Base-by-base conservation (phyloP, 306 rosid genomes). In the Casuarina cunninghamiana region DNA sequence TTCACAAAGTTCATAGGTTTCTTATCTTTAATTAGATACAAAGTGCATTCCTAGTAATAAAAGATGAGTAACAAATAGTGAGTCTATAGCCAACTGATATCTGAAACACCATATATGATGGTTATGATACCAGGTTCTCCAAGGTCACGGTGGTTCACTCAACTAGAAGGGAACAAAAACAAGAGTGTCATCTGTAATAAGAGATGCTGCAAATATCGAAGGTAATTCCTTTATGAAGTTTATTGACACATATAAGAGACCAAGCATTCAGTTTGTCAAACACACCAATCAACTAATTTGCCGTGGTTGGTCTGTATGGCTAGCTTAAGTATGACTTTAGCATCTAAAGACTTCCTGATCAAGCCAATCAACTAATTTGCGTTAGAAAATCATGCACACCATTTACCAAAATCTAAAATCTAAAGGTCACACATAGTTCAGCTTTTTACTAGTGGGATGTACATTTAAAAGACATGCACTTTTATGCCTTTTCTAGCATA, bases 401-500 rank as follows among this genome's bases (percentile, higher is more conserved):
- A 12, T 37, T 63, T 38, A 39, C 41, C 43, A 63, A 35, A 35
- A 63, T 63, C 44, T 26, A 41, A 41, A 35, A 39, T 66, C 32
- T 0, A 3, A 17, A 6, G 17, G 0, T 35, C 13, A 50, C 3
- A 51, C 49, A 43, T 45, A 26, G 12, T 68, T 63, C 61, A 63
- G 71, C 63, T 48, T 26, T 26, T 26, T 26, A 26, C 32, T 26
- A 26, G 0, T 17, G 32, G n/a, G 62, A 26, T 55, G 62, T 26
- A 38, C 9, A 73, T 66, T 73, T 67, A 85, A 71, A 63, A 7
- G n/a, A 81, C 37, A 37, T 10, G 37, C 54, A 73, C 37, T 37
- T 58, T 53, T 35, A 44, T 41, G 67, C 43, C 43, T 67, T 84
- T 73, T 43, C 73, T 79, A 63, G 63, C 84, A 87, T 86, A 95